A percentile compares a stretch with the other conserved stretches of the same genome.
Evolutionary conservation across 306 rosid species (phyloP).

Genomic region (Sesbania bispinosa): DNA sequence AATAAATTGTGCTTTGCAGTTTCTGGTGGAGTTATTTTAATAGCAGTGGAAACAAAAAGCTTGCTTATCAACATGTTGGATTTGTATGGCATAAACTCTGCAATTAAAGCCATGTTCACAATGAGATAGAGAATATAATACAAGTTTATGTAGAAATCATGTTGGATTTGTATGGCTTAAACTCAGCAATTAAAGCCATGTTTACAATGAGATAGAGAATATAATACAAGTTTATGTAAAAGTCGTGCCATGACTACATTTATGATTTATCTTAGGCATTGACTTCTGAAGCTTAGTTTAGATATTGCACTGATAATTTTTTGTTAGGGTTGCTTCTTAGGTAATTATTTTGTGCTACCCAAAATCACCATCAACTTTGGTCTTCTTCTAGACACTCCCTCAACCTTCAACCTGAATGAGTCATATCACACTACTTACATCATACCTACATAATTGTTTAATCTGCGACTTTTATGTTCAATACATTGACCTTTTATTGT

Average conservation of each 20-base stretch:
- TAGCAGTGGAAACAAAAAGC: background rate
- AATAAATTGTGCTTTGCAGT: background rate
- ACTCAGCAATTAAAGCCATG: background rate
- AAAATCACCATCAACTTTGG: background rate
- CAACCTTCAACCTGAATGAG: background rate
- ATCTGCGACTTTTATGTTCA: background rate
- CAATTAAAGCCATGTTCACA: background rate
- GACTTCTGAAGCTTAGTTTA: background rate
- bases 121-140: background rate
- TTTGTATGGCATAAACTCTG: slow-evolving; percentile 12
- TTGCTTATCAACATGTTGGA: background rate
- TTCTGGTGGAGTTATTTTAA: background rate
- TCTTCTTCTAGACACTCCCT: background rate
- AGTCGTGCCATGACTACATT: background rate
- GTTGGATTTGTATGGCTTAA: slow-evolving; percentile 5
- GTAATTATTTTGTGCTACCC: background rate
- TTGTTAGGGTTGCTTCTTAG: background rate
- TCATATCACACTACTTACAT: background rate
- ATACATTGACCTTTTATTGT: background rate
- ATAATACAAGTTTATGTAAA: background rate
- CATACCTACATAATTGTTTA: slow-evolving; percentile 2
- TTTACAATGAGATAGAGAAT: background rate
- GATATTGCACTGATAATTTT: background rate
- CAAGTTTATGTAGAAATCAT: too few species aligned
- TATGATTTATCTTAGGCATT: background rate